Conservation (phyloP, 495 filamentous ascomycete genomes). For the Rhypophila decipiens region DNA sequence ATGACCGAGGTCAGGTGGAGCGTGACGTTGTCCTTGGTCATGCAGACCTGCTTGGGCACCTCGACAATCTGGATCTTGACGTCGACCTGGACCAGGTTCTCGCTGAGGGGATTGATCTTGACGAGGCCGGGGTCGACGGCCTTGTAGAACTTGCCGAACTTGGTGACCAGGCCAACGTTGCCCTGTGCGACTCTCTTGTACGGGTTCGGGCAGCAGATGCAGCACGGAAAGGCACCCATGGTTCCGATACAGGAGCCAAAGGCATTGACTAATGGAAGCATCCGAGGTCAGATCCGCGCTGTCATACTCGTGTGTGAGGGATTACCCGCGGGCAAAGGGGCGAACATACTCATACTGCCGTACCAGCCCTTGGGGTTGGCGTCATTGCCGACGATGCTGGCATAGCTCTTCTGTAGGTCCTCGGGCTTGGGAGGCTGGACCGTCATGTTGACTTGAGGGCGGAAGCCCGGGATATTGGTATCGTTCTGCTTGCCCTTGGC, state of each 20-base stretch:
- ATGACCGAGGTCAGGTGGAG: conserved; percentile 93
- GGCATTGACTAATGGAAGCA: conserved; percentile 59
- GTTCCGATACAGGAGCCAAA: conserved; percentile 74
- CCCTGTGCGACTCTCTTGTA: conserved; percentile 93
- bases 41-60: conserved; percentile 93
- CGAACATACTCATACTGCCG: conserved; percentile 68
- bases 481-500: conserved; percentile 20
- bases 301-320: not conserved
- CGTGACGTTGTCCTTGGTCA: conserved; percentile 99
- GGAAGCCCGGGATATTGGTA: conserved; percentile 25
- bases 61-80: conserved; percentile 99
- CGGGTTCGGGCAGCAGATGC: conserved; percentile 88
- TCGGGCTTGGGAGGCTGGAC: conserved; percentile 76
- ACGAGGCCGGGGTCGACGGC: conserved; percentile 96
- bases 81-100: conserved; percentile 84
- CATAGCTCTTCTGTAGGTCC: conserved; percentile 88
- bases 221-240: conserved; percentile 85
- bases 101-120: conserved; percentile 95
- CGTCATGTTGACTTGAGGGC: conserved; percentile 50
- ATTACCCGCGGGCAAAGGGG: not conserved
- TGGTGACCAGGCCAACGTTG: conserved; percentile 89
- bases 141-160: conserved; percentile 93
- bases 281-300: not conserved
- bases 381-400: conserved; percentile 66
- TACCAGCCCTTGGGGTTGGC: conserved; percentile 82